phyloP scores from a whole-genome alignment of 257 asterid species.

The Solanum verrucosum region DNA sequence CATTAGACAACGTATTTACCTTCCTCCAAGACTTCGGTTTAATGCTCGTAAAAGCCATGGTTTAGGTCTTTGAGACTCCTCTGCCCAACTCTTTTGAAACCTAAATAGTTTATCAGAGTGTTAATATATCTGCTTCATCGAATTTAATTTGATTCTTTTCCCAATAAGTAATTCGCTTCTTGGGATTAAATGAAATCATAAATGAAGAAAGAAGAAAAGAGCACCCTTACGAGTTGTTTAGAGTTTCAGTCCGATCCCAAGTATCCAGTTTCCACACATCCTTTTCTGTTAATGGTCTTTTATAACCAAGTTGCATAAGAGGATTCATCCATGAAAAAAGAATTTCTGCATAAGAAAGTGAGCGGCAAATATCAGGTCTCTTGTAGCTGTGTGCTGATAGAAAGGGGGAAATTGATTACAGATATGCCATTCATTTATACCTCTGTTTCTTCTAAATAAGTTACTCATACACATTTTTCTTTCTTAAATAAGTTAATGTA shows the following conservation, averaged over 20 bases:
- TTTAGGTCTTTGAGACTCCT: slow-evolving; percentile 60
- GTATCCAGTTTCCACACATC: slow-evolving; percentile 97
- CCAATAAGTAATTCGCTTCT: background rate
- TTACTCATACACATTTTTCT: background rate
- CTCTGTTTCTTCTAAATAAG: background rate
- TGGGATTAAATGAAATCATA: background rate
- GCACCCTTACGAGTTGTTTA: slow-evolving; percentile 51
- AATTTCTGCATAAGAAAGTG: slow-evolving; percentile 37
- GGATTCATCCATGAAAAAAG: slow-evolving; percentile 25
- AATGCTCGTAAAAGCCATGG: slow-evolving; percentile 97
- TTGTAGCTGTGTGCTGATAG: background rate
- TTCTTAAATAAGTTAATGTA: background rate
- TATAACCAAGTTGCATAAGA: slow-evolving; percentile 80
- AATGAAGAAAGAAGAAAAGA: background rate
- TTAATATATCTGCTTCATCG: background rate
- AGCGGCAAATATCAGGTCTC: slow-evolving; percentile 6
- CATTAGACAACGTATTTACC: slow-evolving; percentile 33
- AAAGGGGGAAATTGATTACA: background rate
- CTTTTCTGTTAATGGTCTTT: slow-evolving; percentile 84
- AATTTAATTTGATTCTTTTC: background rate
- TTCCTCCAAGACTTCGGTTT: slow-evolving; percentile 81
- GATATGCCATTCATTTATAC: background rate
- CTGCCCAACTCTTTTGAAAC: slow-evolving; percentile 84
- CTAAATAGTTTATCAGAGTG: slow-evolving; percentile 21
- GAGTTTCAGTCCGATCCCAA: slow-evolving; percentile 93